A percentile compares a stretch with the other conserved stretches of the same genome.
Evolutionary conservation across 139 green algal species (phyloP).

Genomic region (Picochlorum sp.): DNA sequence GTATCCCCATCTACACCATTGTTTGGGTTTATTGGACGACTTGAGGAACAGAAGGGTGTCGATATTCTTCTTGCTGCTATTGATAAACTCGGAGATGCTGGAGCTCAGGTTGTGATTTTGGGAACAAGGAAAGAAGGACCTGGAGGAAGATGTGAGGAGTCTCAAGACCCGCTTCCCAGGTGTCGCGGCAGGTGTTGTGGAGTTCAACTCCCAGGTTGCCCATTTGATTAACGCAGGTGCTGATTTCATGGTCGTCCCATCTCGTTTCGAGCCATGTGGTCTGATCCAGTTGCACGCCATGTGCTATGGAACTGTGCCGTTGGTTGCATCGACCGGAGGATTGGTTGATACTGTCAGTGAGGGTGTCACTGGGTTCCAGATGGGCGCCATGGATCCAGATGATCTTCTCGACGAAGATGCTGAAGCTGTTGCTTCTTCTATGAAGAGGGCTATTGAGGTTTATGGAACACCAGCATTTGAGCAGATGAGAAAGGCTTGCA

Average conservation of each 20-base stretch:
- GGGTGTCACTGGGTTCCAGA: constrained; percentile 96
- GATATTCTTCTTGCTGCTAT: constrained; percentile 91
- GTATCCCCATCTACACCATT: constrained; percentile 72
- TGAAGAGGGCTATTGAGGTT: constrained; percentile 39
- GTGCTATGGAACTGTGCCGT: constrained; percentile 86
- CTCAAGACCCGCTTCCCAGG: constrained; percentile 66
- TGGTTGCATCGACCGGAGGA: constrained; percentile 92
- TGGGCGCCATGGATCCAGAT: constrained; percentile 77
- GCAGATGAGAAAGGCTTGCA: constrained; percentile 83
- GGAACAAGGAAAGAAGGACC: constrained; percentile 90
- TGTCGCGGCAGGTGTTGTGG: constrained; percentile 70
- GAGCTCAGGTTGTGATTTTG: constrained; percentile 76
- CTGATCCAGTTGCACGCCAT: constrained; percentile 94
- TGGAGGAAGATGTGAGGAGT: constrained; percentile 69
- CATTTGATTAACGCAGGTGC: constrained; percentile 88
- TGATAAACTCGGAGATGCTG: constrained; percentile 52
- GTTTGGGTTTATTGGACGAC: constrained; percentile 87
- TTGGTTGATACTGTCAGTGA: constrained; percentile 98
- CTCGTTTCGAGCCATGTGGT: constrained; percentile 96
- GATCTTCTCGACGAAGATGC: constrained; percentile 62
- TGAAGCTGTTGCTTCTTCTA: constrained; percentile 62
- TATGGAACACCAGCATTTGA: constrained; percentile 69
- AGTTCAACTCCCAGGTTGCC: constrained; percentile 82
- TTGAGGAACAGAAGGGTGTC: constrained; percentile 98
- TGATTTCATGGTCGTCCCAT: constrained; percentile 96